A percentile compares a stretch with the other conserved stretches of the same genome.
These are phyloP conservation scores for Eucalyptus camaldulensis DNA, from an alignment of 345 rosid species.

Conservation along the genomic window DNA sequence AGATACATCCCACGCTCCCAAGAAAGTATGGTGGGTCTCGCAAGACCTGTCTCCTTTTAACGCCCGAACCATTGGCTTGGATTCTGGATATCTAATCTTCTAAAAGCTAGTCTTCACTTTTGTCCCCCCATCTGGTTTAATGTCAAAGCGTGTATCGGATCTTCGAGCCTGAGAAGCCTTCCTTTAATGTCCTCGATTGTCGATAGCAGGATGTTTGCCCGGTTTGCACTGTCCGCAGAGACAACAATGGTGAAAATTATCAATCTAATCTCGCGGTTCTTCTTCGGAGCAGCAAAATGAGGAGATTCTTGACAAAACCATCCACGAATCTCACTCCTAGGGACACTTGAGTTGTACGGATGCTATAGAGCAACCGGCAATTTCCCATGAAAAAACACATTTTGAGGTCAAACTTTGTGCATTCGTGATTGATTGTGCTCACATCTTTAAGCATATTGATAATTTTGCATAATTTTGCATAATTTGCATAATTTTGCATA, in stretches of 20 bases:
- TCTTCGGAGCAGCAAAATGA: slow-evolving; percentile 17
- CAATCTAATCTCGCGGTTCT: slow-evolving; percentile 13
- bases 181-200: slow-evolving; percentile 23
- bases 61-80: background rate
- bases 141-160: background rate
- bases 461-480: no score
- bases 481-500: no score
- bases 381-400: background rate
- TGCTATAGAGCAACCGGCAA: slow-evolving; percentile 28
- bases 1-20: slow-evolving; percentile 27
- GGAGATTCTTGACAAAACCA: slow-evolving; percentile 33
- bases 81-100: slow-evolving; percentile 27
- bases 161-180: slow-evolving; percentile 6
- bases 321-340: slow-evolving; percentile 37
- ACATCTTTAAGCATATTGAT: no score
- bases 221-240: slow-evolving; percentile 14
- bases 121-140: background rate
- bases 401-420: no score
- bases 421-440: no score
- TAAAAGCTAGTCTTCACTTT: slow-evolving; percentile 28
- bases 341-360: slow-evolving; percentile 28
- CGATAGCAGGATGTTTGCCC: slow-evolving; percentile 12
- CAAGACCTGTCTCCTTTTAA: background rate
- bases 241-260: slow-evolving; percentile 29
- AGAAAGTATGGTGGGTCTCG: slow-evolving; percentile 1